phyloP scores from a whole-genome alignment of 1,284 basidiomycete genomes.

The Trichosporon faecale region DNA sequence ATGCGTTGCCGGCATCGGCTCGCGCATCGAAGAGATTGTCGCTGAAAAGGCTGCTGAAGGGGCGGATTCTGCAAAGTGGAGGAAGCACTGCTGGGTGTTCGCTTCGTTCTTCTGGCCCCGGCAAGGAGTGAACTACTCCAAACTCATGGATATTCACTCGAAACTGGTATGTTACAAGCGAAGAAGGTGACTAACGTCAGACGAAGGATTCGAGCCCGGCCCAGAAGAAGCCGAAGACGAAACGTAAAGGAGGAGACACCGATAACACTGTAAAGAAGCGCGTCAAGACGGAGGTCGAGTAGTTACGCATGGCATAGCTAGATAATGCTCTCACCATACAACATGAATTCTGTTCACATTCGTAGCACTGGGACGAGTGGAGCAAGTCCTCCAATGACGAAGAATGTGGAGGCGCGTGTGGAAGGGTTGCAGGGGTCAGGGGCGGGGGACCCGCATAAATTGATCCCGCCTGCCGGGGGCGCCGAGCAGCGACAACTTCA shows the following conservation, averaged over 20 bases:
- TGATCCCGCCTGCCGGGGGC: background rate
- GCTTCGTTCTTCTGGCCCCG: constrained; percentile 97
- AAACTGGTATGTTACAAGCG: constrained; percentile 67
- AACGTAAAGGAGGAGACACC: constrained; percentile 35
- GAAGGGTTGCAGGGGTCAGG: background rate
- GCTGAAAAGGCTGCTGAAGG: constrained; percentile 70
- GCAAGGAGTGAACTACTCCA: constrained; percentile 79
- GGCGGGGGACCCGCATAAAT: background rate
- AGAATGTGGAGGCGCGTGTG: background rate
- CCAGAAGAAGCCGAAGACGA: constrained; percentile 26
- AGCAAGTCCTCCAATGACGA: background rate
- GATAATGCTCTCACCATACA: background rate
- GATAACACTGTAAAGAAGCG: constrained; percentile 37
- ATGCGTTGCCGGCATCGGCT: constrained; percentile 88
- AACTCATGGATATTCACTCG: constrained; percentile 86
- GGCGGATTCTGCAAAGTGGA: constrained; percentile 78
- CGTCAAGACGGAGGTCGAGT: constrained; percentile 27
- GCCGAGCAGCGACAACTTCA: background rate
- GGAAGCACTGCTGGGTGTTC: constrained; percentile 95
- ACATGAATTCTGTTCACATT: background rate
- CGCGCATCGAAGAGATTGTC: constrained; percentile 82
- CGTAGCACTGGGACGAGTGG: background rate
- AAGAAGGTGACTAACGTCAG: constrained; percentile 5
- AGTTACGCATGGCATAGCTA: constrained; percentile 5
- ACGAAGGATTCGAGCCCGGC: constrained; percentile 30